A percentile compares a stretch with the other conserved stretches of the same genome.
Evolutionary conservation across 1,139 yeast species (phyloP).

Genomic region (Saccharomyces hybrid): DNA sequence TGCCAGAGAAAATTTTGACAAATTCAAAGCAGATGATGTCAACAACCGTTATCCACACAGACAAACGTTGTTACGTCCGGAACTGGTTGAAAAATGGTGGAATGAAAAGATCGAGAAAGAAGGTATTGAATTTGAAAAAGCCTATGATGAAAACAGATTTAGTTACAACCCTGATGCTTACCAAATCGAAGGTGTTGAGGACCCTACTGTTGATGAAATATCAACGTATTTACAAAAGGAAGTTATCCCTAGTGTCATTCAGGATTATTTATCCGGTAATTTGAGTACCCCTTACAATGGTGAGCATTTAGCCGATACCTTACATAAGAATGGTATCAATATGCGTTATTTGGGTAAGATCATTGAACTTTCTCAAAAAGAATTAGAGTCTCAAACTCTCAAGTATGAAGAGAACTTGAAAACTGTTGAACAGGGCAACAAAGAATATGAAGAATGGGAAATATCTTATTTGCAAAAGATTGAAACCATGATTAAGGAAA

Average conservation of each 20-base stretch:
- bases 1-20: slow-evolving; percentile 45
- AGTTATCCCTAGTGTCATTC: slow-evolving; percentile 54
- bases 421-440: slow-evolving; percentile 28
- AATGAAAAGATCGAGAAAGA: slow-evolving; percentile 54
- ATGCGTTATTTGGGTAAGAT: slow-evolving; percentile 70
- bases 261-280: slow-evolving; percentile 39
- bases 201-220: slow-evolving; percentile 39
- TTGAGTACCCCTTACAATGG: slow-evolving; percentile 75
- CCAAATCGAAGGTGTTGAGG: slow-evolving; percentile 46
- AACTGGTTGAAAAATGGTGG: slow-evolving; percentile 91
- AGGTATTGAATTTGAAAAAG: slow-evolving; percentile 35
- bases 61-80: slow-evolving; percentile 72
- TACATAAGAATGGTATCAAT: slow-evolving; percentile 82
- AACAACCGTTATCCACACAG: slow-evolving; percentile 72
- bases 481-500: slow-evolving; percentile 34
- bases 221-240: too few species aligned
- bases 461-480: slow-evolving; percentile 31
- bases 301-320: slow-evolving; percentile 51
- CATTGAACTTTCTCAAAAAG: slow-evolving; percentile 13
- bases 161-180: slow-evolving; percentile 78
- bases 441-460: slow-evolving; percentile 33
- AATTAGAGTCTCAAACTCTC: slow-evolving; percentile 23
- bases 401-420: slow-evolving; percentile 24
- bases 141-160: slow-evolving; percentile 49
- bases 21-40: slow-evolving; percentile 21